Evolutionary conservation across 1,139 yeast genomes (phyloP).

Genomic region (Kodamaea sp.): DNA sequence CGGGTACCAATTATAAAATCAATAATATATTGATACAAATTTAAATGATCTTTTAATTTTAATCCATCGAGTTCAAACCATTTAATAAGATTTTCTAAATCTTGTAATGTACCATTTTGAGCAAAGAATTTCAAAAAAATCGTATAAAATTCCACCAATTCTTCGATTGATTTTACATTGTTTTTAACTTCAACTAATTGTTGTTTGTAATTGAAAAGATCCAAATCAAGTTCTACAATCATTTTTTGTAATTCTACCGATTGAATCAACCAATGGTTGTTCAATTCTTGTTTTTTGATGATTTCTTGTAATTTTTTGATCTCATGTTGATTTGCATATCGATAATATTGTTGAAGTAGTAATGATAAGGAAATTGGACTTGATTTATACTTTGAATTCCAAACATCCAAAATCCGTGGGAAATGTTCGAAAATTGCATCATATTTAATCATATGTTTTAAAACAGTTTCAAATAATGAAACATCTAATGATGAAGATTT

Average conservation of each 20-base stretch:
- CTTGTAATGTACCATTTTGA: slow-evolving; percentile 3
- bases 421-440: slow-evolving; percentile 34
- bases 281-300: slow-evolving; percentile 19
- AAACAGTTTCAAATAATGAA: slow-evolving; percentile 26
- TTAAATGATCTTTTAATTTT: slow-evolving; percentile 2
- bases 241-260: slow-evolving; percentile 23
- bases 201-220: slow-evolving; percentile 17
- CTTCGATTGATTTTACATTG: slow-evolving; percentile 4
- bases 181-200: slow-evolving; percentile 23
- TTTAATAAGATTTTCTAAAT: slow-evolving; percentile 7
- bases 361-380: slow-evolving; percentile 26
- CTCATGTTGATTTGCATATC: slow-evolving; percentile 30
- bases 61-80: slow-evolving; percentile 8
- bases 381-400: slow-evolving; percentile 26
- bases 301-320: slow-evolving; percentile 20
- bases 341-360: slow-evolving; percentile 28
- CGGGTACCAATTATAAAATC: slow-evolving; percentile 5
- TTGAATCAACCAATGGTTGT: slow-evolving; percentile 23
- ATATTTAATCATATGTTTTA: slow-evolving; percentile 24
- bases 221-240: slow-evolving; percentile 27
- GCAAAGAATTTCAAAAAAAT: slow-evolving; percentile 19
- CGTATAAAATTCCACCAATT: slow-evolving; percentile 18
- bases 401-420: slow-evolving; percentile 22
- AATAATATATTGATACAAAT: slow-evolving; percentile 4
- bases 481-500: slow-evolving; percentile 19